phyloP scores from a whole-genome alignment of 2,329 filamentous ascomycete genomes.

The Pseudopithomyces chartarum region DNA sequence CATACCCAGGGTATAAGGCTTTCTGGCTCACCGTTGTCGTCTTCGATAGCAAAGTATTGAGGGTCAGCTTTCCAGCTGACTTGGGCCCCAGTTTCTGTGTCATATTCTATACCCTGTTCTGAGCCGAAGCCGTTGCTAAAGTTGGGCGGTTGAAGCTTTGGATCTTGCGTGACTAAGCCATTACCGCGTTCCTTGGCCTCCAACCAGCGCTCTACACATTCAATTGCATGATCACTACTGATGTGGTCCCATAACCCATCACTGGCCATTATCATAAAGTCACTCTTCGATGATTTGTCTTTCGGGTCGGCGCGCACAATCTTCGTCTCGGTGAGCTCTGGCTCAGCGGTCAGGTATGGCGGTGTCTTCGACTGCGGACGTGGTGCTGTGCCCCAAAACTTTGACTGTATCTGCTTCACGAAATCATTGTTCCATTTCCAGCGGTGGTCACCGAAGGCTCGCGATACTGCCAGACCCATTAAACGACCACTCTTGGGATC shows the following conservation, averaged over 20 bases:
- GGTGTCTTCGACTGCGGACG: slow-evolving; percentile 58
- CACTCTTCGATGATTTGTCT: slow-evolving; percentile 30
- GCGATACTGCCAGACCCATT: slow-evolving; percentile 65
- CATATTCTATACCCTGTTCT: slow-evolving; percentile 43
- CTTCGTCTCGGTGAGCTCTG: slow-evolving; percentile 63
- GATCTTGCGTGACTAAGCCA: slow-evolving; percentile 24
- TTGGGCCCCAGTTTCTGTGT: slow-evolving; percentile 39
- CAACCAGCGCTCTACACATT: slow-evolving; percentile 63
- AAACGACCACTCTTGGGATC: slow-evolving; percentile 61
- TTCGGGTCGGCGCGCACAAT: slow-evolving; percentile 49
- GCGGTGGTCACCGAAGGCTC: slow-evolving; percentile 70
- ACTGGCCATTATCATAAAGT: slow-evolving; percentile 69
- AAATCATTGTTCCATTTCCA: slow-evolving; percentile 69
- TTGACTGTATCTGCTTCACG: slow-evolving; percentile 50
- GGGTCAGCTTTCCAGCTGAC: slow-evolving; percentile 49
- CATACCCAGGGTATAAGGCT: neutral
- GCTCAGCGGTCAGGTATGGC: slow-evolving; percentile 71
- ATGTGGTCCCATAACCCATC: slow-evolving; percentile 71
- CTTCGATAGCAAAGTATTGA: slow-evolving; percentile 55
- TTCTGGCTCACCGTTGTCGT: slow-evolving; percentile 46
- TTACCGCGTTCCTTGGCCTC: slow-evolving; percentile 40
- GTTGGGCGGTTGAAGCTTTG: slow-evolving; percentile 11
- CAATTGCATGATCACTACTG: slow-evolving; percentile 61
- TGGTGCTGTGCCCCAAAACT: slow-evolving; percentile 56
- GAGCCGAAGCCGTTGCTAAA: slow-evolving; percentile 15